phyloP scores from a whole-genome alignment of 805 yeast genomes.

The Barnettozyma siamensis region DNA sequence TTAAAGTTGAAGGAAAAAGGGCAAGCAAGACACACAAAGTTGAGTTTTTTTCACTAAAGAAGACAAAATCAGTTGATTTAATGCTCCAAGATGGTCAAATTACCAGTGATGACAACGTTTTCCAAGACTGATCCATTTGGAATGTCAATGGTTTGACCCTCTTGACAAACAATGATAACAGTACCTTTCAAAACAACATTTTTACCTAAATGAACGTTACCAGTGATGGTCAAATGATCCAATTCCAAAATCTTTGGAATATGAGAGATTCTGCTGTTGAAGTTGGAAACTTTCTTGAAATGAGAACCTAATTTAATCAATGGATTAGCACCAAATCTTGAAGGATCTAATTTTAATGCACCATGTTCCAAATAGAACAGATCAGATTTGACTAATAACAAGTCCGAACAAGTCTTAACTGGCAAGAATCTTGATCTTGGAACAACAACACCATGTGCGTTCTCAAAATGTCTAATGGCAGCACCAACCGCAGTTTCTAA shows the following conservation, averaged over 20 bases:
- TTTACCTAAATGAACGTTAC: constrained; percentile 89
- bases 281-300: constrained; percentile 90
- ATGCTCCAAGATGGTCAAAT: constrained; percentile 90
- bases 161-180: constrained; percentile 94
- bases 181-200: constrained; percentile 92
- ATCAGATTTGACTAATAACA: constrained; percentile 91
- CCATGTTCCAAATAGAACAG: constrained; percentile 89
- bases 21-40: no score
- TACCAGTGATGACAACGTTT: constrained; percentile 96
- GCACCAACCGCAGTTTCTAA: constrained; percentile 99
- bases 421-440: constrained; percentile 98
- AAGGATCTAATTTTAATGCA: constrained; percentile 73
- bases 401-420: constrained; percentile 94
- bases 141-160: constrained; percentile 93
- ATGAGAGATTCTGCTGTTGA: constrained; percentile 85
- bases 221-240: constrained; percentile 96
- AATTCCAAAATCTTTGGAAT: constrained; percentile 95
- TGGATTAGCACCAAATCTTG: constrained; percentile 88
- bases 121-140: constrained; percentile 95
- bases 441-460: constrained; percentile 96
- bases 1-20: no score
- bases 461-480: constrained; percentile 90
- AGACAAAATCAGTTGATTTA: no score
- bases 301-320: constrained; percentile 94
- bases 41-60: no score